Conservation (phyloP, 176 grass and related monocot genomes). For the Aechmea fasciata region DNA sequence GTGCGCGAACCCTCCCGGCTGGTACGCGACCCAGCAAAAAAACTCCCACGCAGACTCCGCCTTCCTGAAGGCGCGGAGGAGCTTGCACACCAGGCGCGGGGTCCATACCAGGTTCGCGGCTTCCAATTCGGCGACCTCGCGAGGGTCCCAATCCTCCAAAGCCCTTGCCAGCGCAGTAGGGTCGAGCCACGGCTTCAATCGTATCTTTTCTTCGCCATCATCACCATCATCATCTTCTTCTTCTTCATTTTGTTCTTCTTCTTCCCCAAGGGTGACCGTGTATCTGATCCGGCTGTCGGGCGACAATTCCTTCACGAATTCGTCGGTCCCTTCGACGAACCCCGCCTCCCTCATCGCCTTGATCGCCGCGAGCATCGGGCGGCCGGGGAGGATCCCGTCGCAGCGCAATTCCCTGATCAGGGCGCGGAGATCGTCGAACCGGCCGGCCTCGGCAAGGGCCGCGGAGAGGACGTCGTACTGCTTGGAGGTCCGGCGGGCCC, state of each 20-base stretch:
- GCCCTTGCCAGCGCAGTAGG: constrained; percentile 51
- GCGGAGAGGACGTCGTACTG: constrained; percentile 71
- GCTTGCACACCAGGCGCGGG: constrained; percentile 77
- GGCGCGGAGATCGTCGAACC: constrained; percentile 44
- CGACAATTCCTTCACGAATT: constrained; percentile 43
- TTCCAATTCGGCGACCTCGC: constrained; percentile 58
- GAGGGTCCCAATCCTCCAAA: constrained; percentile 57
- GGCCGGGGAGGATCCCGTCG: constrained; percentile 67
- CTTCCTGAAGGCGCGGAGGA: constrained; percentile 68
- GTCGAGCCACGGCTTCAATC: constrained; percentile 81
- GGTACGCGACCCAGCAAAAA: constrained; percentile 90
- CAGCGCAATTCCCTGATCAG: constrained; percentile 54
- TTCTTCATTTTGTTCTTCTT: constrained; percentile 37
- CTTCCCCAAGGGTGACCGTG: constrained; percentile 27
- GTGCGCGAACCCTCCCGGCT: constrained; percentile 56
- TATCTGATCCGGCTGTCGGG: constrained; percentile 47
- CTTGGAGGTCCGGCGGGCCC: constrained; percentile 40
- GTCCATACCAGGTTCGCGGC: constrained; percentile 56
- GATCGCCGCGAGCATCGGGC: constrained; percentile 39
- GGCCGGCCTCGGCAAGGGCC: constrained; percentile 49
- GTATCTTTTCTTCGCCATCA: background rate
- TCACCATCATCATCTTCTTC: constrained; percentile 4
- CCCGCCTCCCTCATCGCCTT: constrained; percentile 46
- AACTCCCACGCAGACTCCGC: constrained; percentile 70
- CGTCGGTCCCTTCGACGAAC: constrained; percentile 45